These are phyloP conservation scores for Salvia splendens DNA, from an alignment of 257 asterid genomes.

Conservation along the genomic window DNA sequence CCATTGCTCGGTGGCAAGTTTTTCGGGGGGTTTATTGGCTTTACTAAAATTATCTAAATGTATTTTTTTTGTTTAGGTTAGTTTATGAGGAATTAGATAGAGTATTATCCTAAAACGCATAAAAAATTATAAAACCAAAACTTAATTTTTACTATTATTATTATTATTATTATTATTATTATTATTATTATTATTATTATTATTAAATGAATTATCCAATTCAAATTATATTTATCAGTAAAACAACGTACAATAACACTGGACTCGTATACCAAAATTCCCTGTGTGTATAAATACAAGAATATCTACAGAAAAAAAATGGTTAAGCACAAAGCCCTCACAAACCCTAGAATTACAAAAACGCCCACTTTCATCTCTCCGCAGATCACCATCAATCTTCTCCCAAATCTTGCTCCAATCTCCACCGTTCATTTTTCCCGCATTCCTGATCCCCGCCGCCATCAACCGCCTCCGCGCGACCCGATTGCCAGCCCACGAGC, in stretches of 20 bases:
- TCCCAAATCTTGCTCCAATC: slow-evolving; percentile 37
- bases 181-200: too few species aligned
- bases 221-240: too few species aligned
- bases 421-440: slow-evolving; percentile 43
- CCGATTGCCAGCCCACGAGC: slow-evolving; percentile 23
- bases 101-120: too few species aligned
- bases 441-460: slow-evolving; percentile 29
- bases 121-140: too few species aligned
- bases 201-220: too few species aligned
- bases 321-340: slow-evolving; percentile 19
- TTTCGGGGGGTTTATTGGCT: slow-evolving; percentile 16
- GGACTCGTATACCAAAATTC: not conserved
- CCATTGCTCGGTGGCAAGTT: slow-evolving; percentile 23
- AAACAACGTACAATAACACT: too few species aligned
- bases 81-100: too few species aligned
- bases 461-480: slow-evolving; percentile 25
- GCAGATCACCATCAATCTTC: slow-evolving; percentile 39
- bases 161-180: too few species aligned
- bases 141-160: too few species aligned
- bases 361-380: slow-evolving; percentile 32
- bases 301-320: too few species aligned
- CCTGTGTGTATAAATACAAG: not conserved
- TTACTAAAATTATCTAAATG: not conserved
- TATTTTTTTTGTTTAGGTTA: too few species aligned
- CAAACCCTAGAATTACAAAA: slow-evolving; percentile 45